Percentiles rank a stretch among this genome's conserved stretches.
These are phyloP conservation scores for Helianthus tuberosus DNA, from an alignment of 129 eudicot species.

Conservation along the genomic window DNA sequence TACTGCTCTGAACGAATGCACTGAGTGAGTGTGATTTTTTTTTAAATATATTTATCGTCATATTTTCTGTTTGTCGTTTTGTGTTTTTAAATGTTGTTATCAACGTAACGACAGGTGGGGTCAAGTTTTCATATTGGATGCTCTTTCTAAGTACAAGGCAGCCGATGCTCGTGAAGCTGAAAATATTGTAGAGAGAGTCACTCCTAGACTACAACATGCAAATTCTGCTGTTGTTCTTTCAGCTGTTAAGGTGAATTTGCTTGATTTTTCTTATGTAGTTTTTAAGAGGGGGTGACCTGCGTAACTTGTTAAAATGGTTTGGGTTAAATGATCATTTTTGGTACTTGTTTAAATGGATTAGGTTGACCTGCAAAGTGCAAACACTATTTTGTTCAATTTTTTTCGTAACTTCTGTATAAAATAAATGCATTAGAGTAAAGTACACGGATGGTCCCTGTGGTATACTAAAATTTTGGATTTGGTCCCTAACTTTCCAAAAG, in stretches of 20 bases:
- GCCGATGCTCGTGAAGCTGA: conserved; percentile 99
- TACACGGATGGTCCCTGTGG: no score
- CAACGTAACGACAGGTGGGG: conserved; percentile 79
- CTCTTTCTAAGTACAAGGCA: conserved; percentile 96
- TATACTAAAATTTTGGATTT: no score
- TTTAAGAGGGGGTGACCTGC: not conserved
- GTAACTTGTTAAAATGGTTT: not conserved
- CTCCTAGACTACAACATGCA: conserved; percentile 98
- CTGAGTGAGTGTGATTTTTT: conserved; percentile 66
- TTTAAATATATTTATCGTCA: not conserved
- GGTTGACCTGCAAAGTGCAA: not conserved
- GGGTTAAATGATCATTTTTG: not conserved
- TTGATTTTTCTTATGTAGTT: conserved; percentile 12
- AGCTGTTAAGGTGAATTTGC: conserved; percentile 81
- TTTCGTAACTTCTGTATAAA: not conserved
- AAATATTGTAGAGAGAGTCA: conserved; percentile 95
- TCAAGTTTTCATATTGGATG: conserved; percentile 98
- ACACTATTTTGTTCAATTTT: not conserved
- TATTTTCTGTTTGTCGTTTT: conserved; percentile 10
- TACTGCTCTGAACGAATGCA: conserved; percentile 98
- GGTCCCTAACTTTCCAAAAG: no score
- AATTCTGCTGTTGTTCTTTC: conserved; percentile 99
- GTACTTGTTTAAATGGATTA: not conserved
- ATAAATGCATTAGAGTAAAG: not conserved
- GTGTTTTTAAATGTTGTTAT: conserved; percentile 16